These are phyloP conservation scores for Neocallimastix lanati DNA, from an alignment of 192 early-diverging fungal species.

Conservation along the genomic window DNA sequence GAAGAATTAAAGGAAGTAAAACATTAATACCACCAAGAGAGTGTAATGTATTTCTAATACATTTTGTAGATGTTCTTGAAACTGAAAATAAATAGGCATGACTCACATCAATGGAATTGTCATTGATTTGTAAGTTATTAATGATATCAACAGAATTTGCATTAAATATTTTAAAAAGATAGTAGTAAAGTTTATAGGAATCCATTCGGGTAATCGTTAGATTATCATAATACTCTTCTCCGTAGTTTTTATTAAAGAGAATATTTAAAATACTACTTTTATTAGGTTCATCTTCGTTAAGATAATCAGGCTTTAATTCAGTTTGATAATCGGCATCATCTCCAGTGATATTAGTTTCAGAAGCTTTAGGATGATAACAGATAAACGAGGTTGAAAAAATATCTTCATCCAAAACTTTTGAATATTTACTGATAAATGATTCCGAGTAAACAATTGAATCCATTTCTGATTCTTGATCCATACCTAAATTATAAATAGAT, in stretches of 20 bases:
- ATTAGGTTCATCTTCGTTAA: too few species aligned
- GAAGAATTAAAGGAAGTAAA: background rate
- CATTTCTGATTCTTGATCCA: background rate
- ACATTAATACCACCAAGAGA: background rate
- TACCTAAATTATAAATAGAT: background rate
- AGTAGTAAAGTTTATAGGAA: background rate
- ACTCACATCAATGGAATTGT: background rate
- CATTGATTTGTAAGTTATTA: background rate
- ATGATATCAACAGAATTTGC: background rate
- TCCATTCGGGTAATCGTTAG: background rate
- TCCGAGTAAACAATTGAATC: background rate
- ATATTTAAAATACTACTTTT: background rate
- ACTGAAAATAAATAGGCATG: background rate
- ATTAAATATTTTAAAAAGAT: background rate
- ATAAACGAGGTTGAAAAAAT: background rate
- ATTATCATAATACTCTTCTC: background rate
- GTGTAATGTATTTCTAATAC: background rate
- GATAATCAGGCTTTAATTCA: background rate
- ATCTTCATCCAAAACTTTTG: background rate
- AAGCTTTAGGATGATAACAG: background rate
- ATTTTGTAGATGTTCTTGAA: background rate
- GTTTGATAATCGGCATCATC: background rate
- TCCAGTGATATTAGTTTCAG: background rate
- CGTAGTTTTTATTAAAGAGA: background rate
- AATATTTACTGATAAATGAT: background rate